Evolutionary conservation across 78 protist species (phyloP).

Genomic region (Dictyostelium citrinum): DNA sequence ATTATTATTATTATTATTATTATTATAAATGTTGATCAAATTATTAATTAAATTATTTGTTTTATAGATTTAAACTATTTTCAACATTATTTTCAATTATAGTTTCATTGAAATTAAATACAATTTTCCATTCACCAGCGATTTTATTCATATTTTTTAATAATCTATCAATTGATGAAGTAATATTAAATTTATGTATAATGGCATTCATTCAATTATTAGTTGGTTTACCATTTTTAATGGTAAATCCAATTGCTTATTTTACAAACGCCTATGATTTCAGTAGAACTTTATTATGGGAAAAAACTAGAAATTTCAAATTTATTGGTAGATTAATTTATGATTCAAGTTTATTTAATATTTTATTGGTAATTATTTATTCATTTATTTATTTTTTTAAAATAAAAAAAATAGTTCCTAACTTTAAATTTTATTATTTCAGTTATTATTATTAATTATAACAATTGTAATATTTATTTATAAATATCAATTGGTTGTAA

Average conservation of each 20-base stretch:
- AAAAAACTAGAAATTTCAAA: conserved; percentile 79
- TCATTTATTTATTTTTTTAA: not conserved
- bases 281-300: conserved; percentile 78
- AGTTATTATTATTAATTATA: not conserved
- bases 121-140: conserved; percentile 74
- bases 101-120: conserved; percentile 62
- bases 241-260: conserved; percentile 43
- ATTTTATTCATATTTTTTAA: conserved; percentile 13
- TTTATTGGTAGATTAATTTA: conserved; percentile 75
- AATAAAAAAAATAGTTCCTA: not conserved
- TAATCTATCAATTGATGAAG: not conserved
- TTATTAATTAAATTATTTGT: not conserved
- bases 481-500: not conserved
- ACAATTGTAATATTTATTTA: not conserved
- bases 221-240: conserved; percentile 63
- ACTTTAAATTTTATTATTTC: no score
- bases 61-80: conserved; percentile 14
- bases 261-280: conserved; percentile 71
- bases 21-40: not conserved
- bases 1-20: not conserved
- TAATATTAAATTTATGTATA: conserved; percentile 3
- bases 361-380: conserved; percentile 6
- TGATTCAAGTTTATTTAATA: conserved; percentile 41
- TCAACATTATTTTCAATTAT: conserved; percentile 62
- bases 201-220: conserved; percentile 48